Evolutionary conservation across 2,329 filamentous ascomycete species (phyloP).

Genomic region (Colletotrichum magnum): DNA sequence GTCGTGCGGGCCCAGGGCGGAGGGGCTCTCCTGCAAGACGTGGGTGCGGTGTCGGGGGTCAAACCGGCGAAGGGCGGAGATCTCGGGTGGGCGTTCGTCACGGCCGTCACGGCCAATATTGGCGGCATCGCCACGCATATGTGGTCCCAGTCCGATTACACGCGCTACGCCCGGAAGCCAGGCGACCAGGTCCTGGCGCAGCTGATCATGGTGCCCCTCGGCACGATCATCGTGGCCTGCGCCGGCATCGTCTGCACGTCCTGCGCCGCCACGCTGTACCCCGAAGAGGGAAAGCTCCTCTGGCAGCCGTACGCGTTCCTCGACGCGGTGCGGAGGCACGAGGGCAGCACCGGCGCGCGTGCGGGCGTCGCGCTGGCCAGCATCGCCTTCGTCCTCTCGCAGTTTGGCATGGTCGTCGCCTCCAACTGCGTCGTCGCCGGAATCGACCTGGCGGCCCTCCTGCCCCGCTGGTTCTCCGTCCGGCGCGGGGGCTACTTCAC

Average conservation of each 20-base stretch:
- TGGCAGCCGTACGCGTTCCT: constrained; percentile 47
- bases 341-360: constrained; percentile 6
- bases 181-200: constrained; percentile 45
- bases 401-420: constrained; percentile 33
- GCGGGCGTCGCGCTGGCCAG: constrained; percentile 29
- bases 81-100: constrained; percentile 44
- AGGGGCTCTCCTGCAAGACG: constrained; percentile 41
- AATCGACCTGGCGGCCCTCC: constrained; percentile 46
- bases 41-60: constrained; percentile 35
- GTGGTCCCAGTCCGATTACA: constrained; percentile 47
- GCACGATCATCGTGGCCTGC: constrained; percentile 44
- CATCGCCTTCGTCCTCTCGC: constrained; percentile 31
- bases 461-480: constrained; percentile 41
- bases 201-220: constrained; percentile 43
- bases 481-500: constrained; percentile 23
- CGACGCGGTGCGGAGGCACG: constrained; percentile 34
- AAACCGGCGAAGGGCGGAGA: constrained; percentile 32
- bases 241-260: constrained; percentile 47
- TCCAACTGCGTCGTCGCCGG: constrained; percentile 32
- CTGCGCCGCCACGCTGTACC: constrained; percentile 43
- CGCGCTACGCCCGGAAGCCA: constrained; percentile 43
- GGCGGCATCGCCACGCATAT: constrained; percentile 44
- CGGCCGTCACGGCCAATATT: constrained; percentile 46
- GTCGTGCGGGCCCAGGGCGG: constrained; percentile 45
- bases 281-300: constrained; percentile 41